Conservation (phyloP, 2,329 filamentous ascomycete species). For the Hirsutella rhossiliensis region DNA sequence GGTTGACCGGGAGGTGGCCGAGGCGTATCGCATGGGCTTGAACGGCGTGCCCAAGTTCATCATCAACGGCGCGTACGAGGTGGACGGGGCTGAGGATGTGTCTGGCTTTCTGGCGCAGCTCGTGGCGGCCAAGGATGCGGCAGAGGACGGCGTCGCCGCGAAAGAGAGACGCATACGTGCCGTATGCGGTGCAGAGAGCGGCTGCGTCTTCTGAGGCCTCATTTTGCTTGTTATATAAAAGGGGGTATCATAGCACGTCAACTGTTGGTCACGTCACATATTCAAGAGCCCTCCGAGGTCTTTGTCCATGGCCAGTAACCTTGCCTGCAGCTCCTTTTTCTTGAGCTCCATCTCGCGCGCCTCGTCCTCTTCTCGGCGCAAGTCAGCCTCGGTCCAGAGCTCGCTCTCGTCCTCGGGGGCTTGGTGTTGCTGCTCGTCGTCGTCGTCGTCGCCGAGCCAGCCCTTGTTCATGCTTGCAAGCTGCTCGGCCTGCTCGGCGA, state of each 20-base stretch:
- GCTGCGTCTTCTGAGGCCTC: not conserved
- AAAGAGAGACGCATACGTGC: not conserved
- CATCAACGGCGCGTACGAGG: constrained; percentile 53
- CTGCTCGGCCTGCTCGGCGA: constrained; percentile 63
- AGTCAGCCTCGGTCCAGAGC: constrained; percentile 54
- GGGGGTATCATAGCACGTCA: constrained; percentile 2
- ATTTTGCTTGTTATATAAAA: not conserved
- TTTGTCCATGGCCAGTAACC: constrained; percentile 40
- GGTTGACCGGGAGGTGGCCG: not conserved
- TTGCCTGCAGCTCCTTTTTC: constrained; percentile 42
- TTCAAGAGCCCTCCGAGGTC: constrained; percentile 41
- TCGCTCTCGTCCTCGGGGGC: constrained; percentile 35
- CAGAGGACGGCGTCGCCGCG: constrained; percentile 2
- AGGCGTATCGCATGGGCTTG: constrained; percentile 16
- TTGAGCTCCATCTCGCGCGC: constrained; percentile 41
- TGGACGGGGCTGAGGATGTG: constrained; percentile 58
- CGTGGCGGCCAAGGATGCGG: constrained; percentile 29
- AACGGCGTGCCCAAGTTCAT: constrained; percentile 60
- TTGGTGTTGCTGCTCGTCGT: constrained; percentile 35
- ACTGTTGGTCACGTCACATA: constrained; percentile 27
- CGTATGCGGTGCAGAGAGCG: not conserved
- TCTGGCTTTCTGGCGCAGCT: constrained; percentile 55
- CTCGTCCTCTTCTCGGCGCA: constrained; percentile 58
- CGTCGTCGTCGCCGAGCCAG: constrained; percentile 41
- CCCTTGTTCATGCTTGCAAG: constrained; percentile 62